Evolutionary conservation across 306 rosid genomes (phyloP).

Genomic region (Fagus sylvatica): DNA sequence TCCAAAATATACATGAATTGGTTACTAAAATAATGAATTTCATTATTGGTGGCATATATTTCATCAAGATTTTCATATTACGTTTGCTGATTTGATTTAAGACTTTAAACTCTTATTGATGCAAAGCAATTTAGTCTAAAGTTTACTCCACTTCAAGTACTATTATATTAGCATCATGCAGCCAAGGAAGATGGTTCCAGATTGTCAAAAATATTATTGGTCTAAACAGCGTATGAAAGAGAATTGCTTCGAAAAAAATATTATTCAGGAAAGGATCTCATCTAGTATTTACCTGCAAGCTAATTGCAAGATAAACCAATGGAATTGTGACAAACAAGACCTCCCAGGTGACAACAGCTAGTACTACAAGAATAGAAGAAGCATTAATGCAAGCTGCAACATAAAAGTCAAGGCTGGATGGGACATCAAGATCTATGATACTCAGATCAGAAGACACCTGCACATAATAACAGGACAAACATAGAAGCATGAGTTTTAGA

Average conservation of each 20-base stretch:
- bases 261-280: background rate
- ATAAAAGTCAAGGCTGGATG: constrained; percentile 48
- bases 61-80: background rate
- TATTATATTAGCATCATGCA: background rate
- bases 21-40: background rate
- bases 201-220: background rate
- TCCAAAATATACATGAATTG: background rate
- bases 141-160: too few relatives aligned
- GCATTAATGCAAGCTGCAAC: constrained; percentile 57
- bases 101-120: too few relatives aligned
- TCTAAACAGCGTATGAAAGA: background rate
- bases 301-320: constrained; percentile 54
- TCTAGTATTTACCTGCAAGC: constrained; percentile 59
- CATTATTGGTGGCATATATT: background rate
- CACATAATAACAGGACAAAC: constrained; percentile 18
- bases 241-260: background rate
- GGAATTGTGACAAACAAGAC: constrained; percentile 81
- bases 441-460: constrained; percentile 85
- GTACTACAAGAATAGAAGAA: constrained; percentile 62
- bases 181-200: background rate
- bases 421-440: constrained; percentile 74
- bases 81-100: background rate
- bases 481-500: background rate
- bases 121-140: background rate
- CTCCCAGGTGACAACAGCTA: constrained; percentile 94